Percentiles rank a stretch among this genome's conserved stretches.
Conservation (phyloP, 2,329 filamentous ascomycete genomes). For the Colletotrichum trifolii region DNA sequence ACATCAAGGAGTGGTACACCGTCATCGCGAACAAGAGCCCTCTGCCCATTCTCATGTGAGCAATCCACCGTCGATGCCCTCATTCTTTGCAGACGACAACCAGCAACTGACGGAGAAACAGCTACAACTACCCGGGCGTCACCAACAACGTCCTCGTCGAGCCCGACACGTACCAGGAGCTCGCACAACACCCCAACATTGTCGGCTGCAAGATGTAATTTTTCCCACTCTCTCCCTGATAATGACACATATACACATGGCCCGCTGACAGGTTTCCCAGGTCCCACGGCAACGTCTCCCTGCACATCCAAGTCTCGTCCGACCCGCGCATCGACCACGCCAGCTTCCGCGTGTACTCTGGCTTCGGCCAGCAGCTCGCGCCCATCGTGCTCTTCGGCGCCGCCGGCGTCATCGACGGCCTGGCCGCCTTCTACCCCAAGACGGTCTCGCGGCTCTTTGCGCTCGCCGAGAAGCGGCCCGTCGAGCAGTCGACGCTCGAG, state of each 20-base stretch:
- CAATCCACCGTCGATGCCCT: constrained; percentile 6
- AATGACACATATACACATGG: too few relatives aligned
- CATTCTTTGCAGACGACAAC: neutral
- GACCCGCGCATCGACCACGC: constrained; percentile 70
- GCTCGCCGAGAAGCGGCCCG: constrained; percentile 50
- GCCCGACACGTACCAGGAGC: constrained; percentile 66
- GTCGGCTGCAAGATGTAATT: constrained; percentile 72
- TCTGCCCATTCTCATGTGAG: constrained; percentile 70
- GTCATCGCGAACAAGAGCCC: constrained; percentile 69
- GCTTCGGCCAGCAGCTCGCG: constrained; percentile 74
- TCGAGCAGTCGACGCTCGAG: constrained; percentile 56
- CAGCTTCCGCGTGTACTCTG: constrained; percentile 72
- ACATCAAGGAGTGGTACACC: constrained; percentile 70
- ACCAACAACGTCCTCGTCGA: constrained; percentile 71
- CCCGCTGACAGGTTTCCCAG: constrained; percentile 2
- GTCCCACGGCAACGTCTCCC: constrained; percentile 73
- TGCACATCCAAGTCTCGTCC: constrained; percentile 71
- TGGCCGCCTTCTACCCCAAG: constrained; percentile 73
- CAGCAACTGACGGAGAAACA: constrained; percentile 37
- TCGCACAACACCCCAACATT: constrained; percentile 72
- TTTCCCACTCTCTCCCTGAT: too few relatives aligned
- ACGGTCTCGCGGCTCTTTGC: constrained; percentile 68
- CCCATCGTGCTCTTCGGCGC: constrained; percentile 72
- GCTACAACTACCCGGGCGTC: constrained; percentile 71
- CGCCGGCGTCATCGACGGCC: constrained; percentile 73